Evolutionary conservation across 176 grass and related monocot genomes (phyloP).

Genomic region (Olyra latifolia): DNA sequence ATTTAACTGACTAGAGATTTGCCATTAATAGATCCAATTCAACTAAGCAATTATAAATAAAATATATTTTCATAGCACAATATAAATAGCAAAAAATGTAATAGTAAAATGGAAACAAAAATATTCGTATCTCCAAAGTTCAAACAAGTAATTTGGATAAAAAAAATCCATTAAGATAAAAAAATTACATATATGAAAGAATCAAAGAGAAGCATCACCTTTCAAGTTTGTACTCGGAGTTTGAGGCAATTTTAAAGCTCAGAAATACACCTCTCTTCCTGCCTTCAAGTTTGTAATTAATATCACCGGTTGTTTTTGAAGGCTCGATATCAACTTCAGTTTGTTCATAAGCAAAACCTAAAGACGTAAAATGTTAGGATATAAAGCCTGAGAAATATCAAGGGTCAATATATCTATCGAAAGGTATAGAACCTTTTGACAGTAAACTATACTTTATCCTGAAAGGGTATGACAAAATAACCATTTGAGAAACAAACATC

Average conservation of each 20-base stretch:
- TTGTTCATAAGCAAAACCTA: constrained; percentile 86
- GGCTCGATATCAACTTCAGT: constrained; percentile 90
- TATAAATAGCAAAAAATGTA: not conserved
- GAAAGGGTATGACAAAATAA: no score
- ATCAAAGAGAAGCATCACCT: constrained; percentile 47
- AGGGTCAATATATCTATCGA: not conserved
- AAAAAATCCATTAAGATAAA: not conserved
- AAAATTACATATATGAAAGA: not conserved
- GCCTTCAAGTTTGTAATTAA: constrained; percentile 60
- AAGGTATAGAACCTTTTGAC: not conserved
- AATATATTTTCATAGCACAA: not conserved
- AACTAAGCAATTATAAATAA: constrained; percentile 19
- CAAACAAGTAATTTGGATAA: not conserved
- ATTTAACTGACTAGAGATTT: constrained; percentile 13
- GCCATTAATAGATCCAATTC: not conserved
- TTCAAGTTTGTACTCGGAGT: constrained; percentile 82
- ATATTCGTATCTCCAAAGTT: not conserved
- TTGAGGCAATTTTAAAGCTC: constrained; percentile 87
- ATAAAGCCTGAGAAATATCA: constrained; percentile 6
- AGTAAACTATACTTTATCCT: not conserved
- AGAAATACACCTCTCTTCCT: constrained; percentile 62
- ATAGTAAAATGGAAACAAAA: constrained; percentile 13
- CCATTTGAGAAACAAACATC: constrained; percentile 17
- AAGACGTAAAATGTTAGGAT: constrained; percentile 26
- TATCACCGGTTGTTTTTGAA: constrained; percentile 48